Evolutionary conservation across 768 basidiomycete genomes (phyloP), one percentile per base, ranked within the genome.

Genomic region (Lentinula boryana): DNA sequence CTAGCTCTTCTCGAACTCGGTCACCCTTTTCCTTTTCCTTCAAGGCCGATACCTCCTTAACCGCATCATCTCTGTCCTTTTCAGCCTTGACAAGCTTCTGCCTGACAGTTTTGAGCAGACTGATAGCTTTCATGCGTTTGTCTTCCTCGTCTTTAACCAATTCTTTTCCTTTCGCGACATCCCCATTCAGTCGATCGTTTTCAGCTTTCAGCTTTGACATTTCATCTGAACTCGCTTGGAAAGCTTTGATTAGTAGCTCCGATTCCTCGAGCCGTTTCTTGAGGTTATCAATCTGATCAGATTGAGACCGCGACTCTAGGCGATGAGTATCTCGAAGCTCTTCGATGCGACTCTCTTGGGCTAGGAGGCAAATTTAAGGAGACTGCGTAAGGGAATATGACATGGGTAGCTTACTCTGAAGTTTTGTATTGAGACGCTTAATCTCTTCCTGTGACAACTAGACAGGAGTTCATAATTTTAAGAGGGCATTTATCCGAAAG

Each of bases 81-180:
- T 98, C 96, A 5, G 93, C 88, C 69, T 94, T 98, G 32, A 98
- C 93, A n/a, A 96, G 76, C 72, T 98, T 99, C 74, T 94, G 88
- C 59, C 97, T 78, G n/a, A 98, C 92, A 1, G 94, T 94, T 75
- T 98, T 98, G 60, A 99, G 77, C 31, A 98, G 75, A 55, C 87
- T 89, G 64, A 98, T 89, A 0, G 95, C 95, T 68, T 98, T 99
- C 18, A 87, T 84, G 12, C 96, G 86, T 74, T 99, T 98, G 74
- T 99, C 97, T 71, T 98, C 97, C 69, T 98, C 97, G 63, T 98
- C 95, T 71, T 92, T 97, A 5, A 86, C 88, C 9, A 77, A 59
- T 18, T 75, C 76, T 64, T 85, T 87, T 3, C 81, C 74, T 49
- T 81, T 82, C 51, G 85, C 80, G 1, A 88, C 71, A 60, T 97